A percentile compares a stretch with the other conserved stretches of the same genome.
These are phyloP conservation scores for Lithohypha guttulata DNA, from an alignment of 2,329 filamentous ascomycete species.

Conservation along the genomic window DNA sequence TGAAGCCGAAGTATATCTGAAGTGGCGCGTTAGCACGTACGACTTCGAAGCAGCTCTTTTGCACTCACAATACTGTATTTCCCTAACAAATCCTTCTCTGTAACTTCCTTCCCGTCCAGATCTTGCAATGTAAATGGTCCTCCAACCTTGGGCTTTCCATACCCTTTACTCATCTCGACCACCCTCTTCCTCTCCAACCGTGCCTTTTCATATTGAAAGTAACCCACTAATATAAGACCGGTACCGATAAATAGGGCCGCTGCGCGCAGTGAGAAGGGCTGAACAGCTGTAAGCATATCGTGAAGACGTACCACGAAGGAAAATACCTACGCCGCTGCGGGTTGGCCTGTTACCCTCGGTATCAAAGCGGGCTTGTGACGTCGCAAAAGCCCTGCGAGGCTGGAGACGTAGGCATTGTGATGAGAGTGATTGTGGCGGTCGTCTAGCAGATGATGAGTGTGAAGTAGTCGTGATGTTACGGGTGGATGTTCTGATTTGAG, in stretches of 20 bases:
- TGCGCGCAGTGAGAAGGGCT: conserved; percentile 92
- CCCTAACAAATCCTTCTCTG: conserved; percentile 71
- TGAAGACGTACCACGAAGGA: conserved; percentile 15
- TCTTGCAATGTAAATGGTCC: conserved; percentile 75
- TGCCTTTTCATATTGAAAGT: conserved; percentile 88
- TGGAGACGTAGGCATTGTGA: conserved; percentile 6
- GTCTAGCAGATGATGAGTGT: too few species aligned
- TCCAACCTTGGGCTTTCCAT: conserved; percentile 86
- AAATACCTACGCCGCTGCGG: conserved; percentile 32
- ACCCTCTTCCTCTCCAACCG: conserved; percentile 81
- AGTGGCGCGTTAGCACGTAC: not conserved
- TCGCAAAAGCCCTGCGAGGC: not conserved
- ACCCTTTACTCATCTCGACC: conserved; percentile 83
- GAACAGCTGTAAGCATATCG: conserved; percentile 11
- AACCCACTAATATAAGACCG: conserved; percentile 67
- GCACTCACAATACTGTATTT: conserved; percentile 54
- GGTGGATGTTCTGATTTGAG: too few species aligned
- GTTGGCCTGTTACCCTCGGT: conserved; percentile 18
- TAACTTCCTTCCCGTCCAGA: conserved; percentile 67
- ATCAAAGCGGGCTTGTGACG: conserved; percentile 4
- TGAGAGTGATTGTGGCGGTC: conserved; percentile 1
- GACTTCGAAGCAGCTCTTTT: not conserved
- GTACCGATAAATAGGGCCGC: conserved; percentile 74
- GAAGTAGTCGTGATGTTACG: too few species aligned
- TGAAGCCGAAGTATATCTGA: conserved; percentile 96